Evolutionary conservation across 164 flowering plant genomes (phyloP).

Genomic region (Liriodendron chinense): DNA sequence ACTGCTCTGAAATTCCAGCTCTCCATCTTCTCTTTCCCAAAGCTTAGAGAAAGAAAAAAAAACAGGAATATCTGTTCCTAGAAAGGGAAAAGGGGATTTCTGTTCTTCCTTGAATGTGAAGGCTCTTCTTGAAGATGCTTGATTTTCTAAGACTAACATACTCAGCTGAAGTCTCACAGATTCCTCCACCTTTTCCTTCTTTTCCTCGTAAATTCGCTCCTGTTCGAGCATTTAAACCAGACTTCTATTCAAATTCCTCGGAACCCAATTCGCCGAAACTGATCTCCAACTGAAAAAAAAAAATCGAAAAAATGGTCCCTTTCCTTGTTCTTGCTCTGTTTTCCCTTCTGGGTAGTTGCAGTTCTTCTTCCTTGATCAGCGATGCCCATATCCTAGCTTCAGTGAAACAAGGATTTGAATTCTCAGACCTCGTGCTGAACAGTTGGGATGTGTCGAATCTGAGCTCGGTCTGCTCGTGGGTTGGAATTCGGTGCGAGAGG

Average conservation of each 20-base stretch:
- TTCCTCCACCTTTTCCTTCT: constrained; percentile 43
- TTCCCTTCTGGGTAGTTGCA: constrained; percentile 28
- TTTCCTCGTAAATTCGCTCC: constrained; percentile 28
- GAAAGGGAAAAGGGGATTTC: constrained; percentile 25
- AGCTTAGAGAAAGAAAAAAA: constrained; percentile 15
- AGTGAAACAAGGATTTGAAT: constrained; percentile 53
- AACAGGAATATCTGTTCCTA: constrained; percentile 16
- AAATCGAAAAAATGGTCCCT: constrained; percentile 27
- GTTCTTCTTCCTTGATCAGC: constrained; percentile 39
- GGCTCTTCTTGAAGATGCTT: constrained; percentile 58
- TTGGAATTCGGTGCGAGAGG: constrained; percentile 52
- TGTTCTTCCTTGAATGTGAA: constrained; percentile 67
- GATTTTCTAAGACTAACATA: constrained; percentile 29
- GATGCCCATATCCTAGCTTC: constrained; percentile 60
- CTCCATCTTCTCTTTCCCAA: constrained; percentile 7
- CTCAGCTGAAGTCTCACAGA: constrained; percentile 49
- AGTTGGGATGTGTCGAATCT: constrained; percentile 55
- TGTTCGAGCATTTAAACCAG: constrained; percentile 27
- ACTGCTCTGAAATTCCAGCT: constrained; percentile 12
- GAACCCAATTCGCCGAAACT: constrained; percentile 24
- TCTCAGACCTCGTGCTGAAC: constrained; percentile 30
- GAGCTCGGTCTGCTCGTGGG: constrained; percentile 74
- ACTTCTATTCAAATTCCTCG: constrained; percentile 28
- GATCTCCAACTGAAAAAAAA: constrained; percentile 14
- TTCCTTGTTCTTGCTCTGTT: constrained; percentile 46